Evolutionary conservation across 768 basidiomycete genomes (phyloP).

Genomic region (Coprinopsis strossmayeri): DNA sequence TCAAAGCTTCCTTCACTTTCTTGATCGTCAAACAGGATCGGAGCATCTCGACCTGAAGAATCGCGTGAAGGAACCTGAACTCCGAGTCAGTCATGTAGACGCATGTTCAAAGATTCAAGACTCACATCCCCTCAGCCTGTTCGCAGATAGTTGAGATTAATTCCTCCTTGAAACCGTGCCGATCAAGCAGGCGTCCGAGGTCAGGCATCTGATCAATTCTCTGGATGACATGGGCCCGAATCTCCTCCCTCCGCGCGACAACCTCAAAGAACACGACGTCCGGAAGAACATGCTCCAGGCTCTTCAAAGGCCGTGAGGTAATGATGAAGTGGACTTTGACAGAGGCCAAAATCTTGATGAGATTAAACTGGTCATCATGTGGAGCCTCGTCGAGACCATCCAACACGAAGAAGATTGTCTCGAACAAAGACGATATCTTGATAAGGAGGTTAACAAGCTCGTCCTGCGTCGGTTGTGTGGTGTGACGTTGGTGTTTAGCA

Average conservation of each 20-base stretch:
- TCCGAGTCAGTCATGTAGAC: neutral
- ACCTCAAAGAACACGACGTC: neutral
- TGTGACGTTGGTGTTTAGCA: neutral
- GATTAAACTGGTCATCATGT: neutral
- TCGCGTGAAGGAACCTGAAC: neutral
- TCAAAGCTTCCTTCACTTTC: neutral
- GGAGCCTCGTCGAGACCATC: neutral
- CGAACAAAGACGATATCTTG: neutral
- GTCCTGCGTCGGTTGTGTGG: neutral
- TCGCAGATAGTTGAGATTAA: neutral
- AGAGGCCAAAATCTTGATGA: neutral
- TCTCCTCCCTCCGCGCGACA: neutral
- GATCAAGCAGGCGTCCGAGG: neutral
- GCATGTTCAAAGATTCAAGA: neutral
- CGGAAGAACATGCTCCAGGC: neutral
- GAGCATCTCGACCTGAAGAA: neutral
- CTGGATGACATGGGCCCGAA: neutral
- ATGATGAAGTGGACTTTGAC: neutral
- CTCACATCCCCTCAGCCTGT: neutral
- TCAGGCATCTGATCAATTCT: neutral
- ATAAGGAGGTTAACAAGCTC: neutral
- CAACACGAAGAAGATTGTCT: neutral
- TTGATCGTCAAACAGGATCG: neutral
- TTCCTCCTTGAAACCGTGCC: too few species aligned
- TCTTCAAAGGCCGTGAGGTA: neutral